Evolutionary conservation across 169 alveolate species (phyloP).

Genomic region (Plasmodium yoelii): DNA sequence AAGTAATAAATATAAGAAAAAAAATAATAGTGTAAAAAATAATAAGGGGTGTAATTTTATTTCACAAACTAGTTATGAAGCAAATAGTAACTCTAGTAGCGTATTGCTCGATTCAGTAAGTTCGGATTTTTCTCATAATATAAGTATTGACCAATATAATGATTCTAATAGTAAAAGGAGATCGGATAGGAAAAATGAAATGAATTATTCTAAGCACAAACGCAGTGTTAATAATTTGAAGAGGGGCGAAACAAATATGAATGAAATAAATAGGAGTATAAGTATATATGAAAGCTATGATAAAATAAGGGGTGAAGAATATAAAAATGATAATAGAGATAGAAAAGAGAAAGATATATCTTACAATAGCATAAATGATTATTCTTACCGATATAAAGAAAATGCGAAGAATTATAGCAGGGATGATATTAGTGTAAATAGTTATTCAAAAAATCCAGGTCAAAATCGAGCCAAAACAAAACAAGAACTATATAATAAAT

Average conservation of each 20-base stretch:
- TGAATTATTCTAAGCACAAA: constrained; percentile 18
- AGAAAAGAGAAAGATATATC: neutral
- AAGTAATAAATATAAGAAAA: constrained; percentile 9
- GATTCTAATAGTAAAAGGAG: neutral
- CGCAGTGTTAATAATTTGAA: constrained; percentile 18
- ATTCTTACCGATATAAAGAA: neutral
- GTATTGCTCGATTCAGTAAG: constrained; percentile 39
- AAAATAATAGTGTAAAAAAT: constrained; percentile 1
- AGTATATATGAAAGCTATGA: neutral
- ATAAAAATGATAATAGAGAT: constrained; percentile 7
- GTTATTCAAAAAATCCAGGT: constrained; percentile 5
- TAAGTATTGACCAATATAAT: constrained; percentile 45
- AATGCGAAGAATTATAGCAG: constrained; percentile 1
- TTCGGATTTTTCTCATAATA: constrained; percentile 38
- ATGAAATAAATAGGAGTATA: neutral
- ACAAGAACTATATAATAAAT: constrained; percentile 53
- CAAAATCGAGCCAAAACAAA: constrained; percentile 19
- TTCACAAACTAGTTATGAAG: constrained; percentile 77
- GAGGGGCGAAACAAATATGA: neutral
- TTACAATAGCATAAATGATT: neutral
- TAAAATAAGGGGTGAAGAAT: neutral
- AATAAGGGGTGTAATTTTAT: constrained; percentile 41
- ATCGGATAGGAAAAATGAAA: neutral
- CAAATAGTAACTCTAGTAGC: constrained; percentile 66
- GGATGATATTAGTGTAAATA: neutral